Base-by-base conservation (phyloP, 2,329 filamentous ascomycete genomes). In the Macrophomina tecta region DNA sequence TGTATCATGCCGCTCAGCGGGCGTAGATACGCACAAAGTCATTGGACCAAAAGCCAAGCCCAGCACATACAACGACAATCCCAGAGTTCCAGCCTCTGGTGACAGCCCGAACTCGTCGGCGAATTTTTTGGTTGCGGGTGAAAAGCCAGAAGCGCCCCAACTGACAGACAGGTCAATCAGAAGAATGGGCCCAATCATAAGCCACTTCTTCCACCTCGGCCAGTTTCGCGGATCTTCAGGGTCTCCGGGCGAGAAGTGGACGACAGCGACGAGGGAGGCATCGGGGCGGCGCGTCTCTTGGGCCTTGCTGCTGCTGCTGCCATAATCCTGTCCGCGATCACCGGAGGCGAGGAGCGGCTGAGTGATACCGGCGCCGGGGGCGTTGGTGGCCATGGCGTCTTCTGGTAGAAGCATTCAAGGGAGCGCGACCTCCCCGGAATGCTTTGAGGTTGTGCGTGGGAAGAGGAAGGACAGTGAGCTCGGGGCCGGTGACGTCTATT, bases 131-230 rank as follows among this genome's bases (percentile, higher is more conserved):
- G 76, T 72, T 0, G 77, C 80, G 0, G 83, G 82, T 2, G 81
- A 83, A 70, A 82, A 84, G 8, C 82, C 82, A 5, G 80, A 82
- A 1, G 82, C 82, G 8, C 80, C 81, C 78, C 81, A 84, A 16
- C 73, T 75, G 36, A 78, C 76, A 45, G 72, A 75, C 40, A 77
- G 71, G 58, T 78, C 76, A 60, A 78, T 77, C 36, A 76, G 73
- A 2, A 77, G 72, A 42, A 79, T 77, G 18, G 72, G 73, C 34
- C 73, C 73, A 5, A 78, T 71, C 72, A 78, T 76, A 6, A 75
- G 60, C 76, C 77, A 78, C 73, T 78, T 78, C 32, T 73, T 72
- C 38, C 69, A 63, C 46, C 58, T 49, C 2, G 73, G 63, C 77
- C 77, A 79, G 67, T 79, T 78, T 9, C 76, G 70, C 5, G 77